Evolutionary conservation across 352 stramenopile species (phyloP).

Genomic region (Discostella stelligera): DNA sequence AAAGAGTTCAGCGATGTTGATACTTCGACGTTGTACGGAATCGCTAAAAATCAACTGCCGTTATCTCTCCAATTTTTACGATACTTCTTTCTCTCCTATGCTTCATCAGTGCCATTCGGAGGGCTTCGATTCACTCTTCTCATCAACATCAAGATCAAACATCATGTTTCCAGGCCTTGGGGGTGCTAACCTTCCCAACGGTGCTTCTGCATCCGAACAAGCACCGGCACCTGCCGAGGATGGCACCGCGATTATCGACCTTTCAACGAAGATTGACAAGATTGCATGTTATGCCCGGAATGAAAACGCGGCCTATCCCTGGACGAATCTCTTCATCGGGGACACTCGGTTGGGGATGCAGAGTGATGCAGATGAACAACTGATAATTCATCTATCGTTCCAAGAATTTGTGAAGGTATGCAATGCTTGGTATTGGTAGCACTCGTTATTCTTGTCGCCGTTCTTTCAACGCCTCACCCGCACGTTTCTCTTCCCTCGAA

Average conservation of each 20-base stretch:
- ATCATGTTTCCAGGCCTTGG: constrained; percentile 38
- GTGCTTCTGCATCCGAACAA: background rate
- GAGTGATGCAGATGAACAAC: constrained; percentile 79
- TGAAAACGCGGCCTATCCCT: constrained; percentile 64
- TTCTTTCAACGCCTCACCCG: too few relatives aligned
- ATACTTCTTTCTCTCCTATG: background rate
- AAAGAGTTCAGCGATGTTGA: too few relatives aligned
- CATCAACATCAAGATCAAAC: background rate
- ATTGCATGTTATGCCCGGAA: constrained; percentile 71
- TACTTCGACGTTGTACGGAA: too few relatives aligned
- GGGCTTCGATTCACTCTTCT: background rate
- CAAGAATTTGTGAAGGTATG: constrained; percentile 76
- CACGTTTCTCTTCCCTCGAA: background rate
- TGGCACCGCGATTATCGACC: constrained; percentile 58
- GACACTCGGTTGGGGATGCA: constrained; percentile 73
- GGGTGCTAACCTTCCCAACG: constrained; percentile 15
- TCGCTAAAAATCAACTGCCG: too few relatives aligned
- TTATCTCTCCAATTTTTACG: background rate
- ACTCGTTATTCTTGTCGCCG: background rate
- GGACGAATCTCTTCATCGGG: constrained; percentile 79
- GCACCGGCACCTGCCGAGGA: constrained; percentile 51
- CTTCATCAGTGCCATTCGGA: background rate
- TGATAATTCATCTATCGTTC: constrained; percentile 81
- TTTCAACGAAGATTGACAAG: constrained; percentile 65
- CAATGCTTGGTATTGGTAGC: too few relatives aligned